These are phyloP conservation scores for Cutaneotrichosporon cavernicola DNA, from an alignment of 1,284 basidiomycete genomes.

Conservation along the genomic window DNA sequence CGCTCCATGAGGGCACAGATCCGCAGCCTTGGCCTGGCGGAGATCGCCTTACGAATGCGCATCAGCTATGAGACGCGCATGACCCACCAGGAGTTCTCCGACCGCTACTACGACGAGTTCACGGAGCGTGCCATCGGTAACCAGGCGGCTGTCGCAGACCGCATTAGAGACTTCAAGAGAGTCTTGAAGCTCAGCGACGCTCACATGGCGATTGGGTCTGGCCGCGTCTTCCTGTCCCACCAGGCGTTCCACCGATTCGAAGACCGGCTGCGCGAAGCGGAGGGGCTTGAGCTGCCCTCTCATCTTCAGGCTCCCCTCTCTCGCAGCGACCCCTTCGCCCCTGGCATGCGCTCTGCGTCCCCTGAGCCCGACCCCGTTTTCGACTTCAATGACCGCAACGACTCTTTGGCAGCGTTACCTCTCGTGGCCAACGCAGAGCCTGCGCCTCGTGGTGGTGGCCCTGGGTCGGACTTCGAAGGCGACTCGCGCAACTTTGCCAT, in stretches of 20 bases:
- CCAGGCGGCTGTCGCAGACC: constrained; percentile 49
- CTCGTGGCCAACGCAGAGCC: constrained; percentile 75
- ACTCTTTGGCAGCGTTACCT: constrained; percentile 57
- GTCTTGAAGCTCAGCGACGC: constrained; percentile 66
- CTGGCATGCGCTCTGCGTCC: constrained; percentile 59
- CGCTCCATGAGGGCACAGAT: constrained; percentile 89
- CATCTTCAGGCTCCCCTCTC: constrained; percentile 7
- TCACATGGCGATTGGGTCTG: constrained; percentile 76
- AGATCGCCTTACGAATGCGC: constrained; percentile 69
- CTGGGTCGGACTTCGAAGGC: constrained; percentile 65
- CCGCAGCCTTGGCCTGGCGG: constrained; percentile 72
- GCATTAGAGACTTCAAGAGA: constrained; percentile 57
- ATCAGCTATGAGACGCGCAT: constrained; percentile 76
- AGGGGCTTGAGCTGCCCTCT: constrained; percentile 69
- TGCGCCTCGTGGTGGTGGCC: constrained; percentile 60
- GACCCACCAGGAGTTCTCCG: constrained; percentile 82
- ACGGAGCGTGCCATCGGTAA: constrained; percentile 48
- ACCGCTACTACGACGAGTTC: constrained; percentile 68
- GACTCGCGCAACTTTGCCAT: constrained; percentile 61
- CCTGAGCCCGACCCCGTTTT: constrained; percentile 26
- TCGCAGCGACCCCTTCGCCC: constrained; percentile 58
- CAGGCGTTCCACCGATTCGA: constrained; percentile 84
- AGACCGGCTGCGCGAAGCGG: constrained; percentile 75
- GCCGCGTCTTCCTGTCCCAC: constrained; percentile 89
- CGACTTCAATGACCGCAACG: constrained; percentile 35